Evolutionary conservation across 352 stramenopile species (phyloP), one percentile per base, ranked within the genome.

Genomic region (Phytopythium delawarense): DNA sequence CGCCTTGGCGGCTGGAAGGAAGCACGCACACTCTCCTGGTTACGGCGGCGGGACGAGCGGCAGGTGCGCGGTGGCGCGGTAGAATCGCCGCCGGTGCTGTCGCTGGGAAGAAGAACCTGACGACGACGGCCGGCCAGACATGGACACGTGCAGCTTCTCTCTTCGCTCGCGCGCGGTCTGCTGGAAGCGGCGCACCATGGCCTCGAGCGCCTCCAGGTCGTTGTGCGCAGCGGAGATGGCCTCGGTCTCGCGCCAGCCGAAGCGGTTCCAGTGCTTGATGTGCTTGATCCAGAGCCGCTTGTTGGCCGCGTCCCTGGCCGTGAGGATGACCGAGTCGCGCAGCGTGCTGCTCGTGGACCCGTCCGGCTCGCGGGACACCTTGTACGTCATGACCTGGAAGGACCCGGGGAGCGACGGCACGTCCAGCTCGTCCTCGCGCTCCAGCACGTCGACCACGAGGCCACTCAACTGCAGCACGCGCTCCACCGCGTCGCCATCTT

Each of bases 331-430:
- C 39, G 78, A 81, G 61, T 90, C 83, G 35, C 66, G 58, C 13
- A 75, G 25, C 30, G 61, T 59, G 53, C 76, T 79, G 55, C 68
- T 61, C 35, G 64, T 67, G 54, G 67, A 64, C 32, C 73, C 62
- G 54, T 78, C 67, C 16, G 64, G 42, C 23, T 70, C 40, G 28
- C 78, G 44, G 60, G 67, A 57, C 23, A 76, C 23, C 54, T 71
- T 88, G 70, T 66, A 90, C n/a, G 79, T 92, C 59, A 84, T 75
- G 49, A 92, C 74, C 35, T 81, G 75, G 64, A 92, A 92, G 56
- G 77, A 88, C 51, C 64, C 76, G 11, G 80, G 77, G 32, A 88
- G 63, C 8, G 69, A 73, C 18, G 61, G 48, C 32, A 73, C 64
- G 34, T 84, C 76, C 23, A 75, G 34, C 20, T 86, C 75, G 18